These are phyloP conservation scores for Trifolium fragiferum DNA, from an alignment of 306 rosid genomes.

Conservation along the genomic window DNA sequence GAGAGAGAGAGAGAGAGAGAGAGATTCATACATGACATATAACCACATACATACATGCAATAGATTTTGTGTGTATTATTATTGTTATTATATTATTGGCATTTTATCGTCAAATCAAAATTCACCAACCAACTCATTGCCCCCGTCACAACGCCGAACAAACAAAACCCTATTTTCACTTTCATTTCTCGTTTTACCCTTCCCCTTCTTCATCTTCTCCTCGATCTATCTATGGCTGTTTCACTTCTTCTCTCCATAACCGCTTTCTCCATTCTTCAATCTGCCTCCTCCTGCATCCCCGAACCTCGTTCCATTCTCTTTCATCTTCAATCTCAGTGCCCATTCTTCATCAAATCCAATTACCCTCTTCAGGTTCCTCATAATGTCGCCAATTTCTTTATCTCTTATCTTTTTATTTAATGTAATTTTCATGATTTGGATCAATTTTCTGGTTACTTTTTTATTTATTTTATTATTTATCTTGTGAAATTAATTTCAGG, in stretches of 20 bases:
- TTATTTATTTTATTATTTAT: background rate
- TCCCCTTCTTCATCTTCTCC: background rate
- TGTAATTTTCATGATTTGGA: background rate
- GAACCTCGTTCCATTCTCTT: constrained; percentile 49
- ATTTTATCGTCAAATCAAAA: background rate
- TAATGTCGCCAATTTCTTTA: background rate
- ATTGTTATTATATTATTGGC: too few species aligned
- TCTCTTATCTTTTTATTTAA: too few species aligned
- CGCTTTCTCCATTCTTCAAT: constrained; percentile 40
- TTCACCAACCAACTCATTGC: background rate
- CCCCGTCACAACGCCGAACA: background rate
- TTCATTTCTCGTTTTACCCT: constrained; percentile 46
- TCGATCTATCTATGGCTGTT: constrained; percentile 42
- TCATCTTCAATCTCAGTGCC: constrained; percentile 72
- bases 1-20: too few species aligned
- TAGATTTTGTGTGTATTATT: too few species aligned
- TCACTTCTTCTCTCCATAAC: constrained; percentile 42
- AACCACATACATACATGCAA: too few species aligned
- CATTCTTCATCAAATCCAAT: constrained; percentile 52
- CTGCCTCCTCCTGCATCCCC: constrained; percentile 46
- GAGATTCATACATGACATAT: too few species aligned
- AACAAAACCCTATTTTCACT: background rate
- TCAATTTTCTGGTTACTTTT: background rate
- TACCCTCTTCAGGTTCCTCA: constrained; percentile 63
- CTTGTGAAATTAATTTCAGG: background rate